Evolutionary conservation across 495 filamentous ascomycete species (phyloP).

Genomic region (Neurospora sp.): DNA sequence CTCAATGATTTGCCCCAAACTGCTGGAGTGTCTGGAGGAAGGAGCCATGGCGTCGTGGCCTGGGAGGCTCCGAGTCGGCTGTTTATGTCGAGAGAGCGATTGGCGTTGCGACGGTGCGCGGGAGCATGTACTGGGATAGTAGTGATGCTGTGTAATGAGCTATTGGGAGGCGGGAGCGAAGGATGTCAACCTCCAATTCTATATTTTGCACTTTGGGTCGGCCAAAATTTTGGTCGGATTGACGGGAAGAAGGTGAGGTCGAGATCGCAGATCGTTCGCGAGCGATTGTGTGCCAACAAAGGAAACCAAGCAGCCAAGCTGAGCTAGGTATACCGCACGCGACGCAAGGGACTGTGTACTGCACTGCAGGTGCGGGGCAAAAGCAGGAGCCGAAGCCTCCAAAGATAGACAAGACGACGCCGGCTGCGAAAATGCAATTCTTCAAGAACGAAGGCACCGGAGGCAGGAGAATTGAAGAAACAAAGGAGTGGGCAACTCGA

Average conservation of each 20-base stretch:
- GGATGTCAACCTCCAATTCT: background rate
- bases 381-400: background rate
- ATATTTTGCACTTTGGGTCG: background rate
- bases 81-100: background rate
- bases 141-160: background rate
- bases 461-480: background rate
- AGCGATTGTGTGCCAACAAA: background rate
- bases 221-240: background rate
- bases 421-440: background rate
- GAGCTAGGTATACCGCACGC: background rate
- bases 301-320: background rate
- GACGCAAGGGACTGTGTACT: background rate
- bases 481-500: background rate
- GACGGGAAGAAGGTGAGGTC: background rate
- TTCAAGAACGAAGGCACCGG: background rate
- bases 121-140: background rate
- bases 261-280: background rate
- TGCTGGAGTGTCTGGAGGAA: slow-evolving; percentile 27
- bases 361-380: background rate
- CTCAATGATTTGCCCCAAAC: slow-evolving; percentile 46
- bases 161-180: background rate
- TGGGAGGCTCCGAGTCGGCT: background rate
- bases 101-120: background rate
- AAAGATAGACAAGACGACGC: background rate
- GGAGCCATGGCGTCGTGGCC: slow-evolving; percentile 30